Evolutionary conservation across 805 yeast species (phyloP), one percentile per base, ranked within the genome.

Genomic region (Gaillardinia entomophila): DNA sequence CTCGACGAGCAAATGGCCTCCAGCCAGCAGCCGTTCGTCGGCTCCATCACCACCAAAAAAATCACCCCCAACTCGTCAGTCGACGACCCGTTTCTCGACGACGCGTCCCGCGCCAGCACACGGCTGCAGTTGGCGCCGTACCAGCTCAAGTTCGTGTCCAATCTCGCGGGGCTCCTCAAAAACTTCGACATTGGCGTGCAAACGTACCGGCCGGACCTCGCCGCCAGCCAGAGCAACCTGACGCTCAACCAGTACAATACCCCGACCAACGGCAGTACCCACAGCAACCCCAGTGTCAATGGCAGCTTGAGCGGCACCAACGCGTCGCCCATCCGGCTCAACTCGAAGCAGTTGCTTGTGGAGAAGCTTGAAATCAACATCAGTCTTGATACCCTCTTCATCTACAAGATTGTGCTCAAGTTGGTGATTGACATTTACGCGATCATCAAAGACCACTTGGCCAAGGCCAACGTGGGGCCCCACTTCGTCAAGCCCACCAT

Each of bases 281-380:
- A 42, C 12, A 41, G 51, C 11, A 31, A 37, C 27, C 31, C 36
- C 37, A 40, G 39, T 28, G 7, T 41, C 12, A 35, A 28, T 23
- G 30, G 35, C 12, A 25, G 25, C 17, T 14, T 31, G 12, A 29
- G 29, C 30, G 27, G 41, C 18, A 14, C 43, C 14, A 49, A 46
- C 36, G 37, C 46, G 13, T 62, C 69, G 12, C 72, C 72, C 12
- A 63, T 65, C 28, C 54, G 56, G 37, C 44, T 66, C 33, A 62
- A 52, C 34, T 59, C 70, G 12, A 53, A 55, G 24, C 72, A 66
- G 34, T 50, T 66, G 26, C 50, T 62, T 25, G 63, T 66, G 15
- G 72, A 66, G 36, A 66, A 66, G 44, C 47, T 66, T 26, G 72
- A 66, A 38, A 61, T 66, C 29, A 66, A 65, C 35, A 65, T 66